These are phyloP conservation scores for Micractinium conductrix DNA, from an alignment of 139 green algal genomes.

Conservation along the genomic window DNA sequence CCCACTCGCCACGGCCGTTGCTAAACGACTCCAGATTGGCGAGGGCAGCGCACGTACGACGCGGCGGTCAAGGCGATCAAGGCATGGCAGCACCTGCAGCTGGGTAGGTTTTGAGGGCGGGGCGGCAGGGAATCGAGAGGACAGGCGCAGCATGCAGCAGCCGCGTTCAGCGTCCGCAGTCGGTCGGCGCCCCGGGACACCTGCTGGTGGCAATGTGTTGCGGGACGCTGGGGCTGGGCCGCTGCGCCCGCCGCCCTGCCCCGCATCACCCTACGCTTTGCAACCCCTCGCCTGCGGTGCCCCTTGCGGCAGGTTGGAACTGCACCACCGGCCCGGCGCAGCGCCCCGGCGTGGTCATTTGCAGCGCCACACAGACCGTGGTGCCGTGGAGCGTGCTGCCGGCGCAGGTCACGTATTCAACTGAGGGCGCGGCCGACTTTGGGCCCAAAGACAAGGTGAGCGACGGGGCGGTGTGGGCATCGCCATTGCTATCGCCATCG, in stretches of 20 bases:
- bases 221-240: no score
- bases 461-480: no score
- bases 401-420: constrained; percentile 24
- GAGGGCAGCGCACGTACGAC: background rate
- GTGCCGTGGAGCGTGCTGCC: constrained; percentile 43
- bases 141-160: no score
- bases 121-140: no score
- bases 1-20: no score
- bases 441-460: background rate
- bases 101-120: constrained; percentile 8
- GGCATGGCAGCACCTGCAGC: constrained; percentile 40
- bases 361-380: constrained; percentile 32
- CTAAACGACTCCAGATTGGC: background rate
- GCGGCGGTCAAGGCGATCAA: constrained; percentile 23
- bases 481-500: no score
- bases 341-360: background rate
- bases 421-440: background rate
- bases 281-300: no score
- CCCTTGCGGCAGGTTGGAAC: constrained; percentile 25
- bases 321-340: constrained; percentile 13
- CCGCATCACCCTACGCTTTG: no score
- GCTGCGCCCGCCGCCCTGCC: no score
- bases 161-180: no score
- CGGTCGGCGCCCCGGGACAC: no score
- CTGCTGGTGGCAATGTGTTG: no score